Base-by-base conservation (phyloP, 1,284 basidiomycete genomes). In the Hemileia vastatrix region DNA sequence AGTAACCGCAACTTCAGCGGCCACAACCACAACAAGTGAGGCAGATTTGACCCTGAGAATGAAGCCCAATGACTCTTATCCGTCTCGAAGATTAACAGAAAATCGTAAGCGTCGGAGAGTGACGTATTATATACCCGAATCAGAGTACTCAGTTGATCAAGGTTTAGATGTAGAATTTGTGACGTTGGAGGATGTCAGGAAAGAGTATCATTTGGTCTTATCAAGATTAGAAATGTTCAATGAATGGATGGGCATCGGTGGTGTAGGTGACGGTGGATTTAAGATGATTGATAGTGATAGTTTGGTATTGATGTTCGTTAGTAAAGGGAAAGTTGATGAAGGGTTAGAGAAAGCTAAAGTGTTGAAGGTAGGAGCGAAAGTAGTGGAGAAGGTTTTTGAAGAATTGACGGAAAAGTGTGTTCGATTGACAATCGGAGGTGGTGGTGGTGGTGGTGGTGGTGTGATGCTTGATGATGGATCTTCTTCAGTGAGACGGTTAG, bases 131-230 rank as follows among this genome's bases (percentile, higher is more conserved):
- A 84, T 96, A 48, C 92, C 93, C 2, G 84, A 87, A 72, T 80
- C 82, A 65, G 84, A 83, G 70, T 86, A 84, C 65, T n/a, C n/a
- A n/a, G n/a, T n/a, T n/a, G n/a, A n/a, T n/a, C n/a, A n/a, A n/a
- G n/a, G n/a, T n/a, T n/a, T 65, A 6, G 68, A 87, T 57, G 81
- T 85, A 27, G 88, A 91, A 72, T 82, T 95, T 53, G 81, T 96
- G 49, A 84, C 86, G 63, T 78, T 96, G 21, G 78, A 79, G 18
- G 90, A 95, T 76, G 86, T 98, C 67, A 84, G 88, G 66, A 83
- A 85, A 69, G 91, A 95, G 71, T 90, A 90, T 76, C 81, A 85
- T 6, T 77, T 94, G 21, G 80, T 94, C 48, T 81, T 86, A 54
- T 85, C 90, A 15, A 86, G 87, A 64, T 79, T 96, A 50, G 85